These are phyloP conservation scores for Teratosphaeria nubilosa DNA, from an alignment of 2,329 filamentous ascomycete species.

Conservation along the genomic window DNA sequence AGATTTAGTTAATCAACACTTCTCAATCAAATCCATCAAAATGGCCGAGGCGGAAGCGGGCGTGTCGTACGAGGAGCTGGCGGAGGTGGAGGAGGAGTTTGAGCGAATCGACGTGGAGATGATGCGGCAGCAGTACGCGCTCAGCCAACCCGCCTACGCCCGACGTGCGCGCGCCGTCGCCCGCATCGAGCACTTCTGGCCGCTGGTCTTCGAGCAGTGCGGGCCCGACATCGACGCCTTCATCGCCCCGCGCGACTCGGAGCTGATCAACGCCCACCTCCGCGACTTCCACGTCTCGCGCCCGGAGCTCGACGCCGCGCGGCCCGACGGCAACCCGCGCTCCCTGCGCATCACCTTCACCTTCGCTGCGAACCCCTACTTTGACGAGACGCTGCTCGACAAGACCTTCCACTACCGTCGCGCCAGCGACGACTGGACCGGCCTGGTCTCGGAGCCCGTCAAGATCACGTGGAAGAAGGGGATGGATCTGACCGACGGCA, in stretches of 20 bases:
- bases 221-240: conserved; percentile 79
- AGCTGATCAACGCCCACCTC: conserved; percentile 59
- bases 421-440: conserved; percentile 57
- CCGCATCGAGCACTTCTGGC: conserved; percentile 83
- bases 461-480: conserved; percentile 68
- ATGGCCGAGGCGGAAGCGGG: conserved; percentile 13
- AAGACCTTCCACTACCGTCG: conserved; percentile 88
- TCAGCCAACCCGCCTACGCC: conserved; percentile 62
- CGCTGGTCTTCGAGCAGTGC: conserved; percentile 80
- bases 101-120: conserved; percentile 74
- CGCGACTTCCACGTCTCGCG: conserved; percentile 61
- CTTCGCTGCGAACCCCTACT: conserved; percentile 73
- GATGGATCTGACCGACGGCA: conserved; percentile 72
- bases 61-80: conserved; percentile 65
- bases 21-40: neutral
- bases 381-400: conserved; percentile 65
- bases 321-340: conserved; percentile 58
- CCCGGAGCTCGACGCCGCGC: conserved; percentile 58
- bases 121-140: conserved; percentile 47
- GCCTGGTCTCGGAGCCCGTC: conserved; percentile 80
- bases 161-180: conserved; percentile 62
- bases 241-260: conserved; percentile 71
- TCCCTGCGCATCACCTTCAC: conserved; percentile 68
- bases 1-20: no score
- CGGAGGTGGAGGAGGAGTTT: conserved; percentile 72